Evolutionary conservation across 75 land plant genomes (phyloP).

Genomic region (Isoetes taiwanensis): DNA sequence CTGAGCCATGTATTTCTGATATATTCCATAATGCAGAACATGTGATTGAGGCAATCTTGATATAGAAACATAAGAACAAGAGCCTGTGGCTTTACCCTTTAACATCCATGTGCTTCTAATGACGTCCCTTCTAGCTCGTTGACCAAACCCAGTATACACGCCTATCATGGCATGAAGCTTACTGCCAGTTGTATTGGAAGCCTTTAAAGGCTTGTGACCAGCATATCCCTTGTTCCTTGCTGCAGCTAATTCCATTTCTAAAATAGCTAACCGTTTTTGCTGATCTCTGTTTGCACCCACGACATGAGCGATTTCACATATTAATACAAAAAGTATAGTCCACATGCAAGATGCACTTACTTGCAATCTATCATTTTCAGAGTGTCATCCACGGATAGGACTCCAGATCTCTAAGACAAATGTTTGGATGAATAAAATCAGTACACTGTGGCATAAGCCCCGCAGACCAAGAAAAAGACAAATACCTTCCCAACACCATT

Average conservation of each 20-base stretch:
- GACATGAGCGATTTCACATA: not conserved
- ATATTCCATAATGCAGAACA: too few relatives aligned
- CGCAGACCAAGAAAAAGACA: not conserved
- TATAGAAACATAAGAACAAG: too few relatives aligned
- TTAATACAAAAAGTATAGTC: not conserved
- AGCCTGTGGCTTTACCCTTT: constrained; percentile 44
- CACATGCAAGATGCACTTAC: constrained; percentile 26
- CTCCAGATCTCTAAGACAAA: constrained; percentile 37
- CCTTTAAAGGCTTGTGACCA: constrained; percentile 19
- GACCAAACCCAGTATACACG: constrained; percentile 80
- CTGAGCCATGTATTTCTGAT: too few relatives aligned
- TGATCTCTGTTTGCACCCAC: constrained; percentile 38
- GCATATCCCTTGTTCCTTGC: constrained; percentile 81
- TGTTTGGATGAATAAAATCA: not conserved
- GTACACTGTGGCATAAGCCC: not conserved
- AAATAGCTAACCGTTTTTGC: constrained; percentile 46
- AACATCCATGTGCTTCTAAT: constrained; percentile 81
- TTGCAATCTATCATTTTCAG: constrained; percentile 69
- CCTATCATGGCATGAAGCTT: constrained; percentile 82
- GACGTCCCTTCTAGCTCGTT: constrained; percentile 41
- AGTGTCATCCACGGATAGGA: constrained; percentile 70
- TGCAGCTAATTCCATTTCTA: constrained; percentile 72
- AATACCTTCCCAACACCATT: constrained; percentile 39
- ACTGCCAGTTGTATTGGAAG: constrained; percentile 23
- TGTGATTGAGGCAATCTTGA: too few relatives aligned